Base-by-base conservation (phyloP, 805 yeast species). In the Metschnikowia drakensbergensis region DNA sequence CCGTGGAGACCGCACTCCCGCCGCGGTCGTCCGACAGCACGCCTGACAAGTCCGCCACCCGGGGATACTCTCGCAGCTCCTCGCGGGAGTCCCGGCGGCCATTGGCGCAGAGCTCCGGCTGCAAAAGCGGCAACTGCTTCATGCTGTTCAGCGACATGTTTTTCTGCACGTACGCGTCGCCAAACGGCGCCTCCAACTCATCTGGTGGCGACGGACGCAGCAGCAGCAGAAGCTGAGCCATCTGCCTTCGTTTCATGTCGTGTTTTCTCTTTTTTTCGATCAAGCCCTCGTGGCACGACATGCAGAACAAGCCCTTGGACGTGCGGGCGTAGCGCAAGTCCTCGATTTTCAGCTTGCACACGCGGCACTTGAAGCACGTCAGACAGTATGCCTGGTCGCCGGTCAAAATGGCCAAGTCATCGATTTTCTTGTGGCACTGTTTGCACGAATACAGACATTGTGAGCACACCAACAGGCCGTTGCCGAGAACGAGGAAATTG, bases 361-460 rank as follows among this genome's bases (percentile, higher is more conserved):
- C 84, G 44, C 92, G 81, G 66, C 99, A 92, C 59, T 82, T 82
- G 71, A 92, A 94, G 66, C 99, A 92, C 43, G 77, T 75, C 6
- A 95, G 81, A 65, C 98, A 94, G 65, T 88, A 94, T 3, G 98
- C 97, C 63, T 88, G 92, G 58, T 94, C 95, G 26, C 97, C 96
- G 1, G 98, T 90, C 31, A 92, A 74, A 29, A 94, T 91, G 10
- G 99, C 98, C 72, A 89, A 75, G 64, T 92, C 97, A 57, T 87
- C 92, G 53, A 92, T 94, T 64, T 88, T 87, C 61, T 84, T 85
- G 42, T 82, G 80, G 73, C 99, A 92, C 50, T 83, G 81, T 57
- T 81, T 81, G 66, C 99, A 92, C 38, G 84, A 80, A 64, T 92
- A 95, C n/a, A 96, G 87, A 65, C 99, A 92, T 49, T 85, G 85